phyloP scores from a whole-genome alignment of 179 eudicot genomes.

The Silene coronaria region DNA sequence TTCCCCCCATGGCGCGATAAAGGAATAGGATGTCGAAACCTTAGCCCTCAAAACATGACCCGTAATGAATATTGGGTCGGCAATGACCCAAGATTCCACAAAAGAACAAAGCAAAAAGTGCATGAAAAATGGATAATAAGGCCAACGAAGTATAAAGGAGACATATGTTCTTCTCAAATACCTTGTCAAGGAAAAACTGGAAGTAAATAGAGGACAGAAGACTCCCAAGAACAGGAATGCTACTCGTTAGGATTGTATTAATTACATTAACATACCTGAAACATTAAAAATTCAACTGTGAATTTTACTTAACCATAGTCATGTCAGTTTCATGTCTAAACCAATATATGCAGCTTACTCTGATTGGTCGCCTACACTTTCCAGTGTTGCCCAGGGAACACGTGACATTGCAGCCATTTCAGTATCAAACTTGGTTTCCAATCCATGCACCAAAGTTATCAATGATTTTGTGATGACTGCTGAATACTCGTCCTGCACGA shows the following conservation, averaged over 20 bases:
- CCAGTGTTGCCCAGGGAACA: conserved; percentile 91
- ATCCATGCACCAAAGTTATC: conserved; percentile 80
- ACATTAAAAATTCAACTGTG: conserved; percentile 20
- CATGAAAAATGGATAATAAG: neutral
- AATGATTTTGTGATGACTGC: conserved; percentile 87
- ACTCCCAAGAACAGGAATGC: conserved; percentile 81
- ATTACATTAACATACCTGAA: conserved; percentile 82
- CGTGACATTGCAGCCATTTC: conserved; percentile 99
- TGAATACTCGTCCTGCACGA: conserved; percentile 84
- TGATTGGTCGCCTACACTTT: conserved; percentile 98
- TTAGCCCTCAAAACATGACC: too few relatives aligned
- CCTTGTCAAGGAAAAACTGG: conserved; percentile 98
- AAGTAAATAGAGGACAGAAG: conserved; percentile 88
- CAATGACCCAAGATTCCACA: neutral
- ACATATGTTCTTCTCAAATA: conserved; percentile 12
- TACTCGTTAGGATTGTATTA: conserved; percentile 63
- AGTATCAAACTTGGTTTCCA: conserved; percentile 89
- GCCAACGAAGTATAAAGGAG: neutral
- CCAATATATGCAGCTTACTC: conserved; percentile 43
- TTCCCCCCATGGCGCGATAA: too few relatives aligned
- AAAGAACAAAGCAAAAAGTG: neutral
- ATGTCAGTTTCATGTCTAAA: conserved; percentile 5
- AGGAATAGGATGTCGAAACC: too few relatives aligned
- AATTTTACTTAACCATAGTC: conserved; percentile 9
- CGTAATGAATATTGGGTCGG: neutral